phyloP scores from a whole-genome alignment of 805 yeast genomes.

The Ogataea parapolymorpha region DNA sequence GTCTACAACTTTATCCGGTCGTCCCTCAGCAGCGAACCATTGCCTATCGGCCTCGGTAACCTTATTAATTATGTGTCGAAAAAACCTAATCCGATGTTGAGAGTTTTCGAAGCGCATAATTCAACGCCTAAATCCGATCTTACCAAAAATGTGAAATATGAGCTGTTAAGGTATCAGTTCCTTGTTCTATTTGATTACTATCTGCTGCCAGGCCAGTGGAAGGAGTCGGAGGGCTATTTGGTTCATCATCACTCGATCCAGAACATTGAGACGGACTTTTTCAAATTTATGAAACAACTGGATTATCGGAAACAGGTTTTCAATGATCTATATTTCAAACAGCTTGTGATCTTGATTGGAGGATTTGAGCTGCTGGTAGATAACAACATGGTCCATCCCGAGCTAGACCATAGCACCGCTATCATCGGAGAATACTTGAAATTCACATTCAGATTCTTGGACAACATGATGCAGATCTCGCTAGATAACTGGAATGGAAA shows the following conservation, averaged over 20 bases:
- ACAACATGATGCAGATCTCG: slow-evolving; percentile 30
- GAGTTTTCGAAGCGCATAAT: slow-evolving; percentile 27
- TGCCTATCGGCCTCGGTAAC: slow-evolving; percentile 45
- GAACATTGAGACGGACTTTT: slow-evolving; percentile 33
- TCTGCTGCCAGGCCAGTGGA: slow-evolving; percentile 42
- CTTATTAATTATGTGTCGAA: slow-evolving; percentile 37
- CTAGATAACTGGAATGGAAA: slow-evolving; percentile 24
- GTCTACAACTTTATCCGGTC: slow-evolving; percentile 56
- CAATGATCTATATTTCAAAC: slow-evolving; percentile 35
- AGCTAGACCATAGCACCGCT: slow-evolving; percentile 23
- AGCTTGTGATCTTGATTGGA: slow-evolving; percentile 37
- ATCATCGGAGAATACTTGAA: slow-evolving; percentile 33
- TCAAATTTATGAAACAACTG: slow-evolving; percentile 22
- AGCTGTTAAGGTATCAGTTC: slow-evolving; percentile 32
- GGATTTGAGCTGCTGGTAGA: slow-evolving; percentile 36
- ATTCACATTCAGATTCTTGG: slow-evolving; percentile 41
- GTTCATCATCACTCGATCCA: slow-evolving; percentile 31
- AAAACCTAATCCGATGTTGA: slow-evolving; percentile 31
- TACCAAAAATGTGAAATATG: slow-evolving; percentile 34
- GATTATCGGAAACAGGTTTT: slow-evolving; percentile 34
- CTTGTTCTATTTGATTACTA: slow-evolving; percentile 34
- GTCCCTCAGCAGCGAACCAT: slow-evolving; percentile 49
- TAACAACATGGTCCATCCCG: slow-evolving; percentile 20
- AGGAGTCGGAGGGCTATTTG: slow-evolving; percentile 25
- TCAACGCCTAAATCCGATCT: slow-evolving; percentile 24